Base-by-base conservation (phyloP, 768 basidiomycete species). In the Leccinum longicurvipes region DNA sequence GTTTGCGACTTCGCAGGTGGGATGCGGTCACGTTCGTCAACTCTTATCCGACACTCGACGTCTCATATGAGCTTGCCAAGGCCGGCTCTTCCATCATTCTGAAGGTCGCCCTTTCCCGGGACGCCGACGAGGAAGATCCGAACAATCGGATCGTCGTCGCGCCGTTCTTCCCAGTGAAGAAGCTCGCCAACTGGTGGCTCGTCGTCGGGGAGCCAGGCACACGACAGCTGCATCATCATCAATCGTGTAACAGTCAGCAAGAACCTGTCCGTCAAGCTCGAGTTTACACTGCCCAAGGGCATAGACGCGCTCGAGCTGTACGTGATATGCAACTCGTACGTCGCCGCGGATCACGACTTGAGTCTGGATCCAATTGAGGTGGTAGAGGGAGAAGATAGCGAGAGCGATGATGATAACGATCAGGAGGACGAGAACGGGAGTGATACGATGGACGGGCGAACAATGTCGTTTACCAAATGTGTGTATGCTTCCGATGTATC, bases 121-220 rank as follows among this genome's bases (percentile, higher is more conserved):
- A 98, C 53, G 84, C 80, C 1, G 93, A 94, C 59, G 84, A 88
- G n/a, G n/a, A n/a, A n/a, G n/a, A n/a, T n/a, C n/a, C n/a, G n/a
- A n/a, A n/a, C n/a, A n/a, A n/a, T n/a, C n/a, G n/a, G n/a, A n/a
- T n/a, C n/a, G n/a, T n/a, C n/a, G n/a, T n/a, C n/a, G n/a, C n/a
- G n/a, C n/a, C 97, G 0, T 90, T 87, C 76, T 98, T 90, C 76
- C 96, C 96, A 0, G 77, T 74, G 51, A 89, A 87, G 72, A 97
- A 98, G 79, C 82, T 93, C 73, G 85, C 90, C 54, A 93, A 93
- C 65, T 98, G 95, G 96, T 98, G 95, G 95, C 80, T 98, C 31
- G 94, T 98, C 47, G 80, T 97, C 11, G 93, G 93, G n/a, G 90
- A 95, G 52, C 79, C 86, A 6, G 76, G 76, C 31, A 85, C 83